Base-by-base conservation (phyloP, 2,329 filamentous ascomycete species). In the Podosphaera aphanis region DNA sequence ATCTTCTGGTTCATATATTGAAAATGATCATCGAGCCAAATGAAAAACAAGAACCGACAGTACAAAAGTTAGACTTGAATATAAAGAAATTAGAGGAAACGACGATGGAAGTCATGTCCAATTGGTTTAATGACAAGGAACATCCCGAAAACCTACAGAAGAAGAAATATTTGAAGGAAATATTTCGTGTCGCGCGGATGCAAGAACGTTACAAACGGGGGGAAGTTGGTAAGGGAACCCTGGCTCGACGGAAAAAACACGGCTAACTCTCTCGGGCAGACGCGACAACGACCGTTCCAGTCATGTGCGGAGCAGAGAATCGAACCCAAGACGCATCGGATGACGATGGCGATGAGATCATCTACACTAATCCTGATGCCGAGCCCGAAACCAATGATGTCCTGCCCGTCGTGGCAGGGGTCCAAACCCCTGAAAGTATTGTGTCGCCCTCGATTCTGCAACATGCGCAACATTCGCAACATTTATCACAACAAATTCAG, bases 1-100 rank as follows among this genome's bases (percentile, higher is more conserved):
- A 68, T 49, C 62, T 79, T 1, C 61, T 78, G 2, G 66, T 66
- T 40, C 73, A 78, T 49, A 76, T 78, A 37, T 56, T 78, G n/a
- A 63, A 66, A 21, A 63, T 78, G 60, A 62, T 77, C 2, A 62
- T 55, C 23, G 46, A 56, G 27, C 56, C 55, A 1, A 62, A 60
- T 31, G 54, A 63, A 0, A 63, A 61, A 36, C 56, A 59, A 41
- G 39, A 43, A n/a, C 58, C 58, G 0, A 65, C 69, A 18, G 65
- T 77, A 11, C 64, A 65, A 50, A 73, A 71, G 51, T 60, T 72
- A 7, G 62, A 64, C 0, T 46, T 59, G 10, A 52, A 54, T 25
- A 60, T 78, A 5, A 62, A 62, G 45, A 73, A 71, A 52, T 60
- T 79, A 2, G 71, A 78, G 49, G 68, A 72, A 23, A 64, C 68